A percentile compares a stretch with the other conserved stretches of the same genome.
phyloP scores from a whole-genome alignment of 768 basidiomycete species.

The Xanthoconium stramineum region DNA sequence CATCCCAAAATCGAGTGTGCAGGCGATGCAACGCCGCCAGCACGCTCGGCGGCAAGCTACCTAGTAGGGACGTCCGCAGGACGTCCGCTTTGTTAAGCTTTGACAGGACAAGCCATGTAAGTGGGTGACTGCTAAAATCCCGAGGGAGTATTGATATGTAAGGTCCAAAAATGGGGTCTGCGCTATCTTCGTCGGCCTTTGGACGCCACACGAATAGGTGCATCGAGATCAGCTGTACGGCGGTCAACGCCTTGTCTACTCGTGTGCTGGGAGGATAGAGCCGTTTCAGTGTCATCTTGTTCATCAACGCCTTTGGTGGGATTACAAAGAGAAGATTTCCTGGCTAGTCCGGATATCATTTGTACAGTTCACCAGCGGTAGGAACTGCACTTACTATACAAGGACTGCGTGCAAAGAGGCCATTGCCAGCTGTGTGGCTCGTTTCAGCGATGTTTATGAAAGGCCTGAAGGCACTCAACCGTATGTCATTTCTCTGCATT shows the following conservation, averaged over 20 bases:
- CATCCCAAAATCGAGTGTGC: slow-evolving; percentile 47
- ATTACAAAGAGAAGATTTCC: slow-evolving; percentile 62
- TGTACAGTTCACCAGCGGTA: neutral
- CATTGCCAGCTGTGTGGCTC: slow-evolving; percentile 52
- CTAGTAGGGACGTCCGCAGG: slow-evolving; percentile 34
- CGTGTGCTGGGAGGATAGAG: slow-evolving; percentile 46
- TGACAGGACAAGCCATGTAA: slow-evolving; percentile 61
- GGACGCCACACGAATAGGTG: slow-evolving; percentile 75
- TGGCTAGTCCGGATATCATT: slow-evolving; percentile 35
- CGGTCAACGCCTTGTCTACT: slow-evolving; percentile 40
- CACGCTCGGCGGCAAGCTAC: slow-evolving; percentile 48
- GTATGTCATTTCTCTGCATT: slow-evolving; percentile 46
- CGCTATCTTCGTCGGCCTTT: slow-evolving; percentile 35
- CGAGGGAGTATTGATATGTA: slow-evolving; percentile 78
- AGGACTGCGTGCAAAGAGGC: slow-evolving; percentile 54
- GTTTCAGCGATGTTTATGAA: neutral
- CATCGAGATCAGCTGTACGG: slow-evolving; percentile 74
- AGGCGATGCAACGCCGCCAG: slow-evolving; percentile 40
- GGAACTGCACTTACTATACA: slow-evolving; percentile 42
- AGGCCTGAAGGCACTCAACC: slow-evolving; percentile 38
- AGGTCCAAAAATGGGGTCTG: slow-evolving; percentile 61
- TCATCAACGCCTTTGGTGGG: slow-evolving; percentile 70
- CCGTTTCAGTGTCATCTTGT: slow-evolving; percentile 60
- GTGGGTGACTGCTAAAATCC: slow-evolving; percentile 74
- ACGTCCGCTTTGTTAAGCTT: slow-evolving; percentile 11